phyloP scores from a whole-genome alignment of 2,329 filamentous ascomycete species.

The Ceratocystis cubensis region DNA sequence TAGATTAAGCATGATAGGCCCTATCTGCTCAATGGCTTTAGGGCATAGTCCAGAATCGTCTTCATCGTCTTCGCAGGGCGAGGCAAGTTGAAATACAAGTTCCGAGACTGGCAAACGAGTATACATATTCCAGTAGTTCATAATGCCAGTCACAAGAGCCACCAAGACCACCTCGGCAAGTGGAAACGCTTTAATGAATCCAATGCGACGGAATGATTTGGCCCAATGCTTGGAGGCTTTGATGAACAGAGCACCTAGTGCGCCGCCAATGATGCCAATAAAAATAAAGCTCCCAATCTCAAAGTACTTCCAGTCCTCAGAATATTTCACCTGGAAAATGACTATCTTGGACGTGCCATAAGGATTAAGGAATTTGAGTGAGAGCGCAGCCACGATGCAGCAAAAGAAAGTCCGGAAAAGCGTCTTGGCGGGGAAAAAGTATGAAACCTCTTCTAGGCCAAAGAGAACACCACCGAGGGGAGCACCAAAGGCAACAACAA shows the following conservation, averaged over 20 bases:
- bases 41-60: constrained; percentile 63
- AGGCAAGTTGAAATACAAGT: constrained; percentile 77
- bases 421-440: constrained; percentile 96
- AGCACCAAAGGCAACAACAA: constrained; percentile 88
- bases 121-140: constrained; percentile 88
- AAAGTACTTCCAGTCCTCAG: constrained; percentile 86
- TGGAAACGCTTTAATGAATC: constrained; percentile 67
- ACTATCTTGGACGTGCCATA: constrained; percentile 96
- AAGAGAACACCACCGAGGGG: constrained; percentile 81
- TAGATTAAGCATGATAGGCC: constrained; percentile 58
- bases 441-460: constrained; percentile 86
- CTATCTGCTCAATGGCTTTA: constrained; percentile 58
- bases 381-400: constrained; percentile 83
- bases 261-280: constrained; percentile 76
- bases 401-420: constrained; percentile 97
- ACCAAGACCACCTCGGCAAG: constrained; percentile 81
- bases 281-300: constrained; percentile 75
- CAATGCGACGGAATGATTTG: constrained; percentile 69
- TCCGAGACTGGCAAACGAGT: constrained; percentile 85
- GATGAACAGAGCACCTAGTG: constrained; percentile 83
- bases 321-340: constrained; percentile 84
- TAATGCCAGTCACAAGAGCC: constrained; percentile 66
- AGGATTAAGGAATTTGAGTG: constrained; percentile 87
- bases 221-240: constrained; percentile 90
- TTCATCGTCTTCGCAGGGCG: constrained; percentile 65